These are phyloP conservation scores for Tricholoma matsutake DNA, from an alignment of 768 basidiomycete species.

Conservation along the genomic window DNA sequence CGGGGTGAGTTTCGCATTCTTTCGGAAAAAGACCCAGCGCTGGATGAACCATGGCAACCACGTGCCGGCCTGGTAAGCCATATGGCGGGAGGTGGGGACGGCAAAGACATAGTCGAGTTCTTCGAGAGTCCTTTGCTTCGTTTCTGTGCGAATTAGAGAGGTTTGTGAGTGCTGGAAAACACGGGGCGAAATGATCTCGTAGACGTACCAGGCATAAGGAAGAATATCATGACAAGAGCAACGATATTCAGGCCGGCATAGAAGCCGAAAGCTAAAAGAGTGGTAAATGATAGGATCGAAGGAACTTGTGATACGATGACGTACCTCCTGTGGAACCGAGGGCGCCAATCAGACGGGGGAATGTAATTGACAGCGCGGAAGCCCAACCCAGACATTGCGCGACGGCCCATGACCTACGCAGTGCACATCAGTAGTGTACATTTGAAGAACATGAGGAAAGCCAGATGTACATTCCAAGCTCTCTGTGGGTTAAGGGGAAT, in stretches of 20 bases:
- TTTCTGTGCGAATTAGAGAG: conserved; percentile 30
- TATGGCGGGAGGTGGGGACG: conserved; percentile 45
- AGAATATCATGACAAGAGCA: conserved; percentile 54
- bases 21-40: conserved; percentile 41
- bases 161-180: not conserved
- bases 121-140: conserved; percentile 51
- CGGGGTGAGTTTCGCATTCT: conserved; percentile 35
- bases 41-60: conserved; percentile 53
- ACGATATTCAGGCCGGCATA: conserved; percentile 50
- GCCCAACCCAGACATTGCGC: conserved; percentile 52
- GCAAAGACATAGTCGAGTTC: conserved; percentile 51
- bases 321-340: conserved; percentile 39
- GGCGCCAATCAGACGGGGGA: conserved; percentile 53
- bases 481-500: conserved; percentile 80
- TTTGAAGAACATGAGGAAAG: conserved; percentile 25
- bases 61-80: conserved; percentile 39
- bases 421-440: conserved; percentile 19
- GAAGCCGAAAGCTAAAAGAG: conserved; percentile 48
- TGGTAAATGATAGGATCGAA: not conserved
- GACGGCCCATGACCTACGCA: conserved; percentile 50
- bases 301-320: conserved; percentile 16
- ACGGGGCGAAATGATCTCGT: not conserved
- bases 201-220: conserved; percentile 47
- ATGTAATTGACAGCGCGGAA: conserved; percentile 52
- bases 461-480: conserved; percentile 50